These are phyloP conservation scores for Rhodotorula sp. DNA, from an alignment of 1,284 basidiomycete species.

Conservation along the genomic window DNA sequence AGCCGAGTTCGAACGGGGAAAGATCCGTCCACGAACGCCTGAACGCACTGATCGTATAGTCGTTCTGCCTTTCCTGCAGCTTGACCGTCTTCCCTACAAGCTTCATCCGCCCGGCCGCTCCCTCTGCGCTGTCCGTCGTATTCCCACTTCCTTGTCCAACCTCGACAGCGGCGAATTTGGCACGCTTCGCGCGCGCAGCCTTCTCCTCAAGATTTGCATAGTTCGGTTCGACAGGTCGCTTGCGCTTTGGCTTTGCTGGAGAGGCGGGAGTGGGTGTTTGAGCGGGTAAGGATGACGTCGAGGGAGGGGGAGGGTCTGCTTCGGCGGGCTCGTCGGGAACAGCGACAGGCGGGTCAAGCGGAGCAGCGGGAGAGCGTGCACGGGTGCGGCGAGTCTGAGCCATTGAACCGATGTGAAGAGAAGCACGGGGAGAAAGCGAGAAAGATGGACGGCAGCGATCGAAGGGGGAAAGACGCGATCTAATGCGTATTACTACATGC, in stretches of 20 bases:
- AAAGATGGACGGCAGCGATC: too few relatives aligned
- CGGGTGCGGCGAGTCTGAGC: background rate
- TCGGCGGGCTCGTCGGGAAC: background rate
- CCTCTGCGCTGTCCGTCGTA: background rate
- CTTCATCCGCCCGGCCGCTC: background rate
- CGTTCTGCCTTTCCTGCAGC: conserved; percentile 27
- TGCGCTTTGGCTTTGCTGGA: background rate
- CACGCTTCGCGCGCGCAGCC: background rate
- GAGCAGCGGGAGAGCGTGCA: background rate
- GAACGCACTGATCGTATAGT: conserved; percentile 23
- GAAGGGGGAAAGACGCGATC: background rate
- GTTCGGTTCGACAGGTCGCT: conserved; percentile 9
- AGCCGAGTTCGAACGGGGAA: too few relatives aligned
- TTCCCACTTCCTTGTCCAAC: background rate
- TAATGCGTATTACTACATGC: background rate
- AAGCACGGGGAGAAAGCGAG: too few relatives aligned
- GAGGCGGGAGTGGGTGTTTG: background rate
- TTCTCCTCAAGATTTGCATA: background rate
- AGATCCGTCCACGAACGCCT: background rate
- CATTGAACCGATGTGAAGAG: background rate
- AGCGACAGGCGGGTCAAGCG: background rate
- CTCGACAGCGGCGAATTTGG: background rate
- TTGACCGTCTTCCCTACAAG: conserved; percentile 16
- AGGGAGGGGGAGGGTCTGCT: background rate
- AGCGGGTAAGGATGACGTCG: conserved; percentile 2